Evolutionary conservation across 2,329 filamentous ascomycete species (phyloP), one percentile per base, ranked within the genome.

Genomic region (Fusarium sacchari): DNA sequence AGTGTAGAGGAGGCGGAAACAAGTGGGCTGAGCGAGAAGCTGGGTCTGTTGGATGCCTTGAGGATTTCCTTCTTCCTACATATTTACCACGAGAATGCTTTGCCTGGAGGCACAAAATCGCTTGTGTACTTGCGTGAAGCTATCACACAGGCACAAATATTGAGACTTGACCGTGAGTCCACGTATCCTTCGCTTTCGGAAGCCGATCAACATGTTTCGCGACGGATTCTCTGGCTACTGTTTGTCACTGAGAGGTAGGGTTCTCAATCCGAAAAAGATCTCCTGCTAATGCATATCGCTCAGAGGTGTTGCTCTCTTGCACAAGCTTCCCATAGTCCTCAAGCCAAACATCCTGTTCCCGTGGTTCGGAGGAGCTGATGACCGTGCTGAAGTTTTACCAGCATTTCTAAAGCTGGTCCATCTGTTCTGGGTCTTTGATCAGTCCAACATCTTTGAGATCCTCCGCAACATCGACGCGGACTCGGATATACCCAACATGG

Each of bases 11-110:
- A 79, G 69, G 39, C 80, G 76, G 57, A 77, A 63, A 52, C 76
- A 60, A 72, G 78, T 40, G 76, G 76, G 40, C 72, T 79, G 28
- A 80, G 78, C 32, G 79, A 77, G 28, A 76, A 72, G 20, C 69
- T 74, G 8, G 76, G 80, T 42, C 82, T 80, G 22, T 77, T 88
- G 26, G 82, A 86, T 55, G 80, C 79, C 39, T 71, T 88, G 7
- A 81, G 85, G 9, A 84, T 84, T 5, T 84, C 85, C 0, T 88
- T 88, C 70, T 88, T 88, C 53, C 77, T 88, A 24, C 86, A 88
- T 71, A 84, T 87, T 17, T 87, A 86, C 59, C 83, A 87, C 69
- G 86, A 88, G 73, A 88, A 88, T 60, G 81, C 84, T 64, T 72
- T 80, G 15, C 80, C 85, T 0, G 86, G 86, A 7, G 85, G 86